Evolutionary conservation across 2,329 filamentous ascomycete genomes (phyloP).

Genomic region (Rhexocercosporidium sp.): DNA sequence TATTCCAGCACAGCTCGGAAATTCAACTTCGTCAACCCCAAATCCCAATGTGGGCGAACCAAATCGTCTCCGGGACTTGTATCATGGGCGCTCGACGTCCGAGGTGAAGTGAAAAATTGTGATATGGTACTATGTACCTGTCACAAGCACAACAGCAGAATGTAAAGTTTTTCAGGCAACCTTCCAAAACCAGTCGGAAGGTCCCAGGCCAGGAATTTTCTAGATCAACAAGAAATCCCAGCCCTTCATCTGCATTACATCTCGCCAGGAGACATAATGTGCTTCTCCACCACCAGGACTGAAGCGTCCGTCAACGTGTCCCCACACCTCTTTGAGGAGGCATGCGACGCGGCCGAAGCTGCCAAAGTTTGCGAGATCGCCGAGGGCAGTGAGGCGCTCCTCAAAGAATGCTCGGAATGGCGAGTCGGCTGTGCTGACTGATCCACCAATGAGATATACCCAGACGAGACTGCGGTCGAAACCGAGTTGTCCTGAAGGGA

Average conservation of each 20-base stretch:
- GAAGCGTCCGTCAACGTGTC: constrained; percentile 65
- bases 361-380: constrained; percentile 78
- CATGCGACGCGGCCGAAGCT: constrained; percentile 84
- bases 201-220: constrained; percentile 25
- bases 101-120: constrained; percentile 22
- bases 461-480: constrained; percentile 92
- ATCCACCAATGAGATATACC: constrained; percentile 89
- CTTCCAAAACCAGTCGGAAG: constrained; percentile 32
- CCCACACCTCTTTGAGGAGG: constrained; percentile 84
- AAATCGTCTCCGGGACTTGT: constrained; percentile 27
- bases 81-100: constrained; percentile 30
- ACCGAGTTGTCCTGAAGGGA: constrained; percentile 80
- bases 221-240: constrained; percentile 95
- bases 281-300: constrained; percentile 45
- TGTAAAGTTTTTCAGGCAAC: constrained; percentile 29
- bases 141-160: constrained; percentile 23
- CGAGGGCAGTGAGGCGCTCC: constrained; percentile 75
- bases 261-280: constrained; percentile 89
- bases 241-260: constrained; percentile 87
- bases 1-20: constrained; percentile 23
- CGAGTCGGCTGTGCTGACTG: constrained; percentile 74
- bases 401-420: constrained; percentile 79
- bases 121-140: constrained; percentile 26
- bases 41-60: constrained; percentile 20
- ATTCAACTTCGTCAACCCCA: constrained; percentile 16